Evolutionary conservation across 306 rosid genomes (phyloP), one percentile per base, ranked within the genome.

Genomic region (Rubus idaeus): DNA sequence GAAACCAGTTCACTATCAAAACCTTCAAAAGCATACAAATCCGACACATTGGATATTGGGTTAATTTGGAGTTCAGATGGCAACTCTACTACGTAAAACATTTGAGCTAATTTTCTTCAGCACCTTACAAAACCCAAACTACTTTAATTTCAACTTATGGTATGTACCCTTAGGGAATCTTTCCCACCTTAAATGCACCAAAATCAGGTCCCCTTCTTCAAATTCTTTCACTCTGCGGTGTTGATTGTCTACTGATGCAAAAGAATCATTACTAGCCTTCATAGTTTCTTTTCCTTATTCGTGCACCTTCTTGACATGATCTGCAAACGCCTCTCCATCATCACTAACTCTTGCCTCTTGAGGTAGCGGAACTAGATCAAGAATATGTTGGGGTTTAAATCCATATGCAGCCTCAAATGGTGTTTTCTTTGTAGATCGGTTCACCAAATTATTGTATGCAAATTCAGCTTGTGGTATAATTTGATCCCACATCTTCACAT

Each of bases 391-490:
- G 2, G 42, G 41, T 23, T 30, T 61, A 1, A 61, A 20, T 1
- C 18, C 67, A 61, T 61, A 61, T 26, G 67, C 41, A 4, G 67
- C 67, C 37, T 61, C 42, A 61, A 61, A 61, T 5, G 67, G 67
- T 4, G 67, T 23, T 6, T 26, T 61, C 67, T 61, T 61, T 23
- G 41, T 30, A 30, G 18, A 26, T 4, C 41, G 3, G 10, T 23
- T 60, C 2, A 60, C 66, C 9, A 14, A 60, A 26, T 60, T 60
- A 12, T 60, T 60, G 9, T 60, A 60, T 9, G 67, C 18, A 30
- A 61, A 61, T 30, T 61, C 67, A 26, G 42, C 41, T 61, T 61
- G 42, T 1, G 67, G 67, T 3, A 61, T 57, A 23, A 61, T 30
- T 6, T 8, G 5, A 61, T 61, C 42, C n/a, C 41, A 61, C 5